A percentile compares a stretch with the other conserved stretches of the same genome.
These are phyloP conservation scores for Phytophthora cryptogea DNA, from an alignment of 352 stramenopile genomes.

Conservation along the genomic window DNA sequence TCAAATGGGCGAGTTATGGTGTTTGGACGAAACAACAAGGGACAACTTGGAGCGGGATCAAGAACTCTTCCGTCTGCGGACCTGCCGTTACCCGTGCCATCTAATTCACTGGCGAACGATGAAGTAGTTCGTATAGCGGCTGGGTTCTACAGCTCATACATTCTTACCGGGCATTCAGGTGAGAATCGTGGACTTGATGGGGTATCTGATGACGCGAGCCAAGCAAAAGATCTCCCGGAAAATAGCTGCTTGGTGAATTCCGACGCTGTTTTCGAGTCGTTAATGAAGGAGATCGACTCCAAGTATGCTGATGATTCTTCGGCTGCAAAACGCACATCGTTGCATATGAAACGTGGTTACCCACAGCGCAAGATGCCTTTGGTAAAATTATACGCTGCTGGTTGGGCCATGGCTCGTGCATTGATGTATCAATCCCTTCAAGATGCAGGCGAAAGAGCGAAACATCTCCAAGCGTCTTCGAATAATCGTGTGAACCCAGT, in stretches of 20 bases:
- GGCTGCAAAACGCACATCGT: conserved; percentile 21
- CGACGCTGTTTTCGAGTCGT: conserved; percentile 78
- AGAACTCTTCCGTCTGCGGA: conserved; percentile 82
- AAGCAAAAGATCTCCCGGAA: conserved; percentile 65
- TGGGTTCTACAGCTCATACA: conserved; percentile 90
- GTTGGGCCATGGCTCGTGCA: conserved; percentile 79
- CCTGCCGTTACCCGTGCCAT: conserved; percentile 74
- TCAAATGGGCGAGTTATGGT: conserved; percentile 85
- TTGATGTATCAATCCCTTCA: conserved; percentile 81
- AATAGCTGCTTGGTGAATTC: conserved; percentile 62
- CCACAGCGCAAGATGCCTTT: conserved; percentile 63
- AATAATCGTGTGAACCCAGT: conserved; percentile 51
- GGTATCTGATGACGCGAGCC: conserved; percentile 39
- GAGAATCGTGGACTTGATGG: conserved; percentile 39
- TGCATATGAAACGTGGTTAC: conserved; percentile 55
- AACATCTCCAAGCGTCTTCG: conserved; percentile 10
- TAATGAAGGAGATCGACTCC: conserved; percentile 89
- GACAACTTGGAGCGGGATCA: conserved; percentile 75
- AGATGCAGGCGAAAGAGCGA: conserved; percentile 19
- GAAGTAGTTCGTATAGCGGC: conserved; percentile 82
- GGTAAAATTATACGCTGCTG: conserved; percentile 75
- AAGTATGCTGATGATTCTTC: conserved; percentile 30
- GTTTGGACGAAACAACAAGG: conserved; percentile 90
- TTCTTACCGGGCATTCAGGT: conserved; percentile 74
- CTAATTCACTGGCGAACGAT: conserved; percentile 77